Conservation (phyloP, 1,284 basidiomycete genomes). For the Ustilago crameri region DNA sequence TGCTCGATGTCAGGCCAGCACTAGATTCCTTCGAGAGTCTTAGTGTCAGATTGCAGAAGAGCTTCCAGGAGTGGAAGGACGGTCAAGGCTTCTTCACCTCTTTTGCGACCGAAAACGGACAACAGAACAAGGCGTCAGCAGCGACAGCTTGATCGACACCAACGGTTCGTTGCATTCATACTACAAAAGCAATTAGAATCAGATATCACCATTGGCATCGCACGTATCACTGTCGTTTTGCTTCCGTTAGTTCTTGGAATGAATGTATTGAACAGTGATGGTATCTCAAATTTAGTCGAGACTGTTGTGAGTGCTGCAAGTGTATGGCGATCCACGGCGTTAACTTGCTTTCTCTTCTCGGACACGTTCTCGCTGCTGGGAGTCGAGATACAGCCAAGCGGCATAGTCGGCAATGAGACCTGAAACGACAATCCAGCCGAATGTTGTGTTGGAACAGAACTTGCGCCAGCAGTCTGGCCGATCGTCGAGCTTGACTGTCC, state of each 20-base stretch:
- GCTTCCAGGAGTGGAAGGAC: conserved; percentile 56
- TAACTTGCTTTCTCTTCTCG: no score
- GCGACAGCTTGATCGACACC: neutral
- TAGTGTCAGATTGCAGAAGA: conserved; percentile 47
- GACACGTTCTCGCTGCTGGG: no score
- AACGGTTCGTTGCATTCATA: neutral
- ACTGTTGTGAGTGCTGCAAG: no score
- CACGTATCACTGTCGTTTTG: no score
- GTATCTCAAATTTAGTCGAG: no score
- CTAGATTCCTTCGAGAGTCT: conserved; percentile 55
- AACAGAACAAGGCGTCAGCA: conserved; percentile 15
- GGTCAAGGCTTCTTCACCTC: conserved; percentile 48
- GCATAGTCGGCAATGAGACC: conserved; percentile 83
- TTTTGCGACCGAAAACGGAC: conserved; percentile 24
- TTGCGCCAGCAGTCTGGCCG: conserved; percentile 90
- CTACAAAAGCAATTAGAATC: no score
- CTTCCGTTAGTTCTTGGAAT: no score
- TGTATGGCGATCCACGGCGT: no score
- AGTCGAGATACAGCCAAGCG: conserved; percentile 39
- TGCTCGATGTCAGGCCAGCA: conserved; percentile 62
- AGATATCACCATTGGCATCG: no score
- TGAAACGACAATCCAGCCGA: conserved; percentile 88
- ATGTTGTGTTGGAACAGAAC: conserved; percentile 87
- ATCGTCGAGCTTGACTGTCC: conserved; percentile 76
- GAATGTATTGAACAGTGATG: no score